Conservation (phyloP, 345 rosid species). For the Salix brachista region DNA sequence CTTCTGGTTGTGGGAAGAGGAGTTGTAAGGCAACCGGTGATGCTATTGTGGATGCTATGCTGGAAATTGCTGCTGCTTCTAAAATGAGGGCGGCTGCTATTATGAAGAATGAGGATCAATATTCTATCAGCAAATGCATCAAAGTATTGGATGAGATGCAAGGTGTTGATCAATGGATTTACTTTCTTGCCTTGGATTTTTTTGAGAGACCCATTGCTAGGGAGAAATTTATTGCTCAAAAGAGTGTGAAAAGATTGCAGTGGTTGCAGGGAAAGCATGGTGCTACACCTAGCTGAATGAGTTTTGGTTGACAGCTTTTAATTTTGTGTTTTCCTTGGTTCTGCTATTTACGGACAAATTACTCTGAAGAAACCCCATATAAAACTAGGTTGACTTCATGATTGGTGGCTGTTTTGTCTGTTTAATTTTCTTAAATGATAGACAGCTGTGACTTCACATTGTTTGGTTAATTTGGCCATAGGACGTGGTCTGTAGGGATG, state of each 20-base stretch:
- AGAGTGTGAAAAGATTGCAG: slow-evolving; percentile 60
- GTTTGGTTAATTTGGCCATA: neutral
- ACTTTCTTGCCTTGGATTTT: slow-evolving; percentile 70
- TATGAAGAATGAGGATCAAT: slow-evolving; percentile 58
- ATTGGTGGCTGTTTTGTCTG: slow-evolving; percentile 13
- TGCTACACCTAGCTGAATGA: slow-evolving; percentile 30
- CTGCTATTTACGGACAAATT: slow-evolving; percentile 3
- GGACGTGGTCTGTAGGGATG: neutral
- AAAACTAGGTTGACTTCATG: slow-evolving; percentile 19
- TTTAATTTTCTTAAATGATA: slow-evolving; percentile 3
- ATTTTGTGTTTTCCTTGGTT: slow-evolving; percentile 10
- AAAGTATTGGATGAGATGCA: slow-evolving; percentile 69
- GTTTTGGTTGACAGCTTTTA: neutral
- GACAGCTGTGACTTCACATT: neutral
- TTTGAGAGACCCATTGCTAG: slow-evolving; percentile 67
- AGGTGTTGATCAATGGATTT: slow-evolving; percentile 60
- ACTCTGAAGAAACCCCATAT: slow-evolving; percentile 8
- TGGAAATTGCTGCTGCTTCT: slow-evolving; percentile 81
- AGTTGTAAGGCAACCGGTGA: slow-evolving; percentile 70
- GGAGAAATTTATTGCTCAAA: slow-evolving; percentile 65
- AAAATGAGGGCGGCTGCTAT: slow-evolving; percentile 72
- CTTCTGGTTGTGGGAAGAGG: slow-evolving; percentile 58
- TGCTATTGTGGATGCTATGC: slow-evolving; percentile 87
- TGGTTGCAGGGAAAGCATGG: slow-evolving; percentile 71
- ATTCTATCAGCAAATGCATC: slow-evolving; percentile 85